Evolutionary conservation across 176 grass and related monocot genomes (phyloP).

Genomic region (Oryza meyeriana): DNA sequence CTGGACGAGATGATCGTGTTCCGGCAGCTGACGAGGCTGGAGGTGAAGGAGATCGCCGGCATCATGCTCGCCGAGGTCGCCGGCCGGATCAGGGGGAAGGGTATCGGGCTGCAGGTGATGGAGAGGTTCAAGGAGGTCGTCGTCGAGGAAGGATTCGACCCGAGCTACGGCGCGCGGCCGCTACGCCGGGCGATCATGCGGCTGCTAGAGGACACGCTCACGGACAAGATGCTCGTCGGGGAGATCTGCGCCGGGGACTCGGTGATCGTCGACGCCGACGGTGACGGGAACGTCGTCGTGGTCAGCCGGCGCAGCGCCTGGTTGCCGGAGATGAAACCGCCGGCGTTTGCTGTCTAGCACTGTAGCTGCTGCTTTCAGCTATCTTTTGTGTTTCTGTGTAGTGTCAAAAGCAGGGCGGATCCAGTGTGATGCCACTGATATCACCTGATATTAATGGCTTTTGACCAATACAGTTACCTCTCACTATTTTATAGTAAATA

Average conservation of each 20-base stretch:
- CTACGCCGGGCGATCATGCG: slow-evolving; percentile 78
- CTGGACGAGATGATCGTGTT: slow-evolving; percentile 92
- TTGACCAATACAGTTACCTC: too few relatives aligned
- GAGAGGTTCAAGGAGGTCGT: slow-evolving; percentile 83
- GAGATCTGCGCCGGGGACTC: slow-evolving; percentile 71
- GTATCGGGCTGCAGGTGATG: slow-evolving; percentile 65
- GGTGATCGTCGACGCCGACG: slow-evolving; percentile 70
- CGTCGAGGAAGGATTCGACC: slow-evolving; percentile 79
- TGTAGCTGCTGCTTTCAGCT: too few relatives aligned
- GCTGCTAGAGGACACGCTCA: slow-evolving; percentile 78
- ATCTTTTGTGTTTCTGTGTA: too few relatives aligned
- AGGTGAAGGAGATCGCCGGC: slow-evolving; percentile 80
- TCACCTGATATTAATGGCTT: too few relatives aligned
- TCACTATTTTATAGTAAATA: too few relatives aligned
- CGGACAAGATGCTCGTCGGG: slow-evolving; percentile 58
- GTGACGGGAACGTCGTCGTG: slow-evolving; percentile 59
- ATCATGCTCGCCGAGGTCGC: slow-evolving; percentile 85
- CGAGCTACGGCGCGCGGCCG: slow-evolving; percentile 75
- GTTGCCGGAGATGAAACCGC: too few relatives aligned
- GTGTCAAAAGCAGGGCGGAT: too few relatives aligned
- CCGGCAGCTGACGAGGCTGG: slow-evolving; percentile 77
- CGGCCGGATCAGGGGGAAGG: slow-evolving; percentile 57
- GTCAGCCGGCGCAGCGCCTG: too few relatives aligned
- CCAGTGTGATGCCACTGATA: too few relatives aligned
- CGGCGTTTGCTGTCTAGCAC: too few relatives aligned